Base-by-base conservation (phyloP, 345 rosid species). In the Rhizophora mangle region DNA sequence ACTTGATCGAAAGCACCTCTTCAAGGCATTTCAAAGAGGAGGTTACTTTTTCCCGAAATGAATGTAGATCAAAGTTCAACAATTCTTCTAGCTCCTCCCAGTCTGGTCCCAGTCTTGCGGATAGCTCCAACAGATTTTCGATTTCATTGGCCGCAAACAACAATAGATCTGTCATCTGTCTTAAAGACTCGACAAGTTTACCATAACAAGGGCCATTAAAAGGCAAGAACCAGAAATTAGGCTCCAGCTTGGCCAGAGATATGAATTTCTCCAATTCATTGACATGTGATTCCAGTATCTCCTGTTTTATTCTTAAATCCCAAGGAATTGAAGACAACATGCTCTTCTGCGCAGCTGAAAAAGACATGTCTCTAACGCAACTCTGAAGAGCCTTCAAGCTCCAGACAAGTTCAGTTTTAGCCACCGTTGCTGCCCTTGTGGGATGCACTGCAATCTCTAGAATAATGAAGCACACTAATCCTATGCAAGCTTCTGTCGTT, bases 401-500 rank as follows among this genome's bases (percentile, higher is more conserved):
- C 47, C 24, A 16, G 2, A 79, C 78, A 70, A 87, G 79, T 31
- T 86, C 84, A 13, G 74, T 60, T 76, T 74, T 85, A 13, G 96
- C 89, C 9, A 82, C 82, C 29, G 82, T 84, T 66, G 85, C 76
- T 34, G 92, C 96, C 76, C 92, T 80, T 1, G 79, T 67, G 1
- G 89, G 92, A 2, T 81, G 76, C 67, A 78, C 55, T 24, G 87
- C 73, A 54, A 83, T 58, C 76, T 89, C 90, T 27, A 82, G 82
- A 0, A 59, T 30, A 65, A 77, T 63, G 72, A 86, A 85, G 77
- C 96, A 83, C 70, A 78, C 69, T 57, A 89, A 51, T 52, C 92
- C 96, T 0, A 87, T 85, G 20, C 86, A 67, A 46, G 84, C 90
- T 74, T 86, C 96, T 26, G 85, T 70, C 0, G 82, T 76, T 61